Base-by-base conservation (phyloP, 805 yeast genomes). In the Candida adriatica region DNA sequence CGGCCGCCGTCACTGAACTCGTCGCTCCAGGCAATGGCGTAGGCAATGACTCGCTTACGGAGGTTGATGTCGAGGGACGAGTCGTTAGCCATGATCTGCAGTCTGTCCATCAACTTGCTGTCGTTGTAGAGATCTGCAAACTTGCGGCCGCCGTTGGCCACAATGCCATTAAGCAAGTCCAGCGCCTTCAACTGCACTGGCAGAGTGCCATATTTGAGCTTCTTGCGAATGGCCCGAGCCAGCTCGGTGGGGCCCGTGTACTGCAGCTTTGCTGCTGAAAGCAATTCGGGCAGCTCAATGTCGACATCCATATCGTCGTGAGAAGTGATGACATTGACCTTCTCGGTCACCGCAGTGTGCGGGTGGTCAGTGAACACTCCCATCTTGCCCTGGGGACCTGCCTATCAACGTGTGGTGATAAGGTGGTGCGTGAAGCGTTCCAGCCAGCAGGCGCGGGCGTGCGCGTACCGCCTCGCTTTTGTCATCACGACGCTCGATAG, bases 211-310 rank as follows among this genome's bases (percentile, higher is more conserved):
- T 90, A 82, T 59, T 94, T 92, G 51, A 92, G 61, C 48, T 78
- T 76, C 64, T 92, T 92, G 30, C 98, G 70, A 15, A 92, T 61
- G 1, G 95, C 94, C 26, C 97, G 66, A 0, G 96, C 96, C 2
- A 94, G 90, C 54, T 92, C 99, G 21, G 59, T 58, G 4, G 66
- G 54, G 16, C 62, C 58, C 5, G 73, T 64, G 15, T 64, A 57
- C 14, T 51, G 48, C 16, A 57, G 52, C 23, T 51, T 48, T 16
- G 64, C 59, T 14, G 55, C 37, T n/a, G 53, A 50, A 6, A 62
- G 36, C 23, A 63, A 33, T 14, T 53, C 49, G 5, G 56, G 55
- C 10, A 61, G 39, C 28, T 60, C 64, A 14, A 55, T 49, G 16
- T 60, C 66, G 5, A 61, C 48, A 8, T 53, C 51, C 25, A 46